Percentiles rank a stretch among this genome's conserved stretches.
Evolutionary conservation across 2,329 filamentous ascomycete species (phyloP).

Genomic region (Colletotrichum eleusines): DNA sequence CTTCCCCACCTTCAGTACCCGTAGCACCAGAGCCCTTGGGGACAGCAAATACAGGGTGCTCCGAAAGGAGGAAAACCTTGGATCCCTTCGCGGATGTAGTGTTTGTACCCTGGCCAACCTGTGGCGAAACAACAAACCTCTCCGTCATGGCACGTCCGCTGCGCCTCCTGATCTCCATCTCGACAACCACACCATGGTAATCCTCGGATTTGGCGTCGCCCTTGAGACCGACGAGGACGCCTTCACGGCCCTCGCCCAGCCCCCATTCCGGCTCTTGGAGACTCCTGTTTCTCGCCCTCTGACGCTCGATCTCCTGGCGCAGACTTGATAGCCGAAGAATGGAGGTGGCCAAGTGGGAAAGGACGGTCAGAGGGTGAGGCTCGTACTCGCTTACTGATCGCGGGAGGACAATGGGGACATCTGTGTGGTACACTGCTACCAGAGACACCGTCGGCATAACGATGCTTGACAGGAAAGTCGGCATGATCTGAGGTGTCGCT

Average conservation of each 20-base stretch:
- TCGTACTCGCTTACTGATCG: constrained; percentile 65
- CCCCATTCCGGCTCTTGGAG: constrained; percentile 83
- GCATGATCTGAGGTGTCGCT: constrained; percentile 67
- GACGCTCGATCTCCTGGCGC: constrained; percentile 78
- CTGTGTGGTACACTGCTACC: constrained; percentile 84
- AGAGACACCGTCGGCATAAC: constrained; percentile 77
- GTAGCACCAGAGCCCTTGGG: constrained; percentile 53
- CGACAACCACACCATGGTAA: constrained; percentile 72
- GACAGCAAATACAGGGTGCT: constrained; percentile 77
- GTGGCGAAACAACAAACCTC: constrained; percentile 64
- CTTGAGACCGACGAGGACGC: constrained; percentile 77
- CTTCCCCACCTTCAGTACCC: constrained; percentile 52
- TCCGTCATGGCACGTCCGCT: constrained; percentile 84
- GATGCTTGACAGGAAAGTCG: constrained; percentile 76
- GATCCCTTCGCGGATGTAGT: constrained; percentile 44
- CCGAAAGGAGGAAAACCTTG: constrained; percentile 73
- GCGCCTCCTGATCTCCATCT: constrained; percentile 88
- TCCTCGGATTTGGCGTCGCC: constrained; percentile 58
- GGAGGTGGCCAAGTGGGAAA: constrained; percentile 90
- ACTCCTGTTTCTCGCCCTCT: constrained; percentile 81
- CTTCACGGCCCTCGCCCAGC: constrained; percentile 81
- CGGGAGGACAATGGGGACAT: constrained; percentile 72
- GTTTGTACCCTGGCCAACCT: constrained; percentile 25
- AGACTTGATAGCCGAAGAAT: constrained; percentile 81
- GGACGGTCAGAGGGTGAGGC: constrained; percentile 77